A percentile compares a stretch with the other conserved stretches of the same genome.
These are phyloP conservation scores for Pythium aristosporum DNA, from an alignment of 352 stramenopile genomes.

Conservation along the genomic window DNA sequence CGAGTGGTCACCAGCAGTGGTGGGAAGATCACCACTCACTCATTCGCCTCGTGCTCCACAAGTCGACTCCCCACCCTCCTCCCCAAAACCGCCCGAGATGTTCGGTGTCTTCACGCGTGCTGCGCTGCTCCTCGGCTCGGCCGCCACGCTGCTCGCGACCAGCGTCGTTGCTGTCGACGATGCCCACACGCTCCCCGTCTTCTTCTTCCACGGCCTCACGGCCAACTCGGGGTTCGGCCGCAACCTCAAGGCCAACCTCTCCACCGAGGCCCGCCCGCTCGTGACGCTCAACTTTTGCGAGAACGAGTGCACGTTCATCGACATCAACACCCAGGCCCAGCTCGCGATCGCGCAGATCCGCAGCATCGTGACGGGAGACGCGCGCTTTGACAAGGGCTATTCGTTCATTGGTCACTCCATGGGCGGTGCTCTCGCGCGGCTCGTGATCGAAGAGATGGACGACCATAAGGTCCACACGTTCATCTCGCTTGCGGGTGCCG, in stretches of 20 bases:
- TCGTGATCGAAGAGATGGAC: conserved; percentile 54
- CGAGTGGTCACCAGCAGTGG: too few species aligned
- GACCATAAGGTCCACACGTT: conserved; percentile 48
- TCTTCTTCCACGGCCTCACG: conserved; percentile 54
- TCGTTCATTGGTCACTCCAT: conserved; percentile 50
- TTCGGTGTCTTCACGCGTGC: conserved; percentile 9
- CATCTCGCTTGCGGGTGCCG: conserved; percentile 42
- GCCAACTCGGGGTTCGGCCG: conserved; percentile 28
- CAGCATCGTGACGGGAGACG: conserved; percentile 30
- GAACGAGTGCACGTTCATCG: conserved; percentile 33
- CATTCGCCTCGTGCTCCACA: not conserved
- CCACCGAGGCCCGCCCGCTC: conserved; percentile 33
- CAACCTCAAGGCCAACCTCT: conserved; percentile 40
- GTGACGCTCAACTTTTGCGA: conserved; percentile 39
- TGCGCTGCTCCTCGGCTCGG: not conserved
- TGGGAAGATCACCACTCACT: not conserved
- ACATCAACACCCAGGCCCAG: conserved; percentile 34
- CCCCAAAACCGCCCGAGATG: not conserved
- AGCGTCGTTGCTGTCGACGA: not conserved
- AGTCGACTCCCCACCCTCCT: not conserved
- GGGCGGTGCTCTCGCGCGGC: conserved; percentile 36
- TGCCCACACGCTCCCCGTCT: conserved; percentile 32
- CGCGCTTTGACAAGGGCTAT: conserved; percentile 43
- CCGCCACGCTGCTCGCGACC: not conserved
- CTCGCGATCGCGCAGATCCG: conserved; percentile 47